Conservation (phyloP, 2,329 filamentous ascomycete genomes). For the Ophiobolus disseminans region DNA sequence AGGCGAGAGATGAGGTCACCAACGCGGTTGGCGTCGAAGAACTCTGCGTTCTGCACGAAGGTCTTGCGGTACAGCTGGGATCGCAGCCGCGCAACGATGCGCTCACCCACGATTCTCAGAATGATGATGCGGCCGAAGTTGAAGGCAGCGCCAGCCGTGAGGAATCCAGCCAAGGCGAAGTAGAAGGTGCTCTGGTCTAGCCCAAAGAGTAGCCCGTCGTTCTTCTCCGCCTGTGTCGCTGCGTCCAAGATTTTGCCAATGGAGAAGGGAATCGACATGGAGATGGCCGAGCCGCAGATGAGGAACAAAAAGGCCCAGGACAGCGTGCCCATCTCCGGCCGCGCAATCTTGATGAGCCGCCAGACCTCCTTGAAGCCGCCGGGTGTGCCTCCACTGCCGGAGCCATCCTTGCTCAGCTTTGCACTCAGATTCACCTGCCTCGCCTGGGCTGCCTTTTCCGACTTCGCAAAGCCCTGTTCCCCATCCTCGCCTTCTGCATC, state of each 20-base stretch:
- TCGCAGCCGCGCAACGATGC: constrained; percentile 87
- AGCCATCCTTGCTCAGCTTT: constrained; percentile 82
- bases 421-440: constrained; percentile 90
- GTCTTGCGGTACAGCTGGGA: constrained; percentile 91
- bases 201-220: constrained; percentile 76
- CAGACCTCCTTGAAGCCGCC: constrained; percentile 77
- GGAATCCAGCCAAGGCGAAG: constrained; percentile 72
- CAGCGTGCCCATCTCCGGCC: constrained; percentile 81
- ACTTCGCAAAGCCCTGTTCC: constrained; percentile 70
- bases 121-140: constrained; percentile 96
- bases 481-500: constrained; percentile 62
- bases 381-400: constrained; percentile 50
- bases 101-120: constrained; percentile 90
- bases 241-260: constrained; percentile 95
- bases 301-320: constrained; percentile 83
- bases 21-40: constrained; percentile 97
- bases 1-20: constrained; percentile 95
- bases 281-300: constrained; percentile 87
- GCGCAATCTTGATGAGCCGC: constrained; percentile 87
- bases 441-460: constrained; percentile 84
- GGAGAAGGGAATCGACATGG: constrained; percentile 95
- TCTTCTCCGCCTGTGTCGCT: constrained; percentile 74
- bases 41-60: constrained; percentile 96
- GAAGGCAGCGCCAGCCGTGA: constrained; percentile 83
- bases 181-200: constrained; percentile 89